A percentile compares a stretch with the other conserved stretches of the same genome.
These are phyloP conservation scores for Postia placenta DNA, from an alignment of 768 basidiomycete genomes.

Conservation along the genomic window DNA sequence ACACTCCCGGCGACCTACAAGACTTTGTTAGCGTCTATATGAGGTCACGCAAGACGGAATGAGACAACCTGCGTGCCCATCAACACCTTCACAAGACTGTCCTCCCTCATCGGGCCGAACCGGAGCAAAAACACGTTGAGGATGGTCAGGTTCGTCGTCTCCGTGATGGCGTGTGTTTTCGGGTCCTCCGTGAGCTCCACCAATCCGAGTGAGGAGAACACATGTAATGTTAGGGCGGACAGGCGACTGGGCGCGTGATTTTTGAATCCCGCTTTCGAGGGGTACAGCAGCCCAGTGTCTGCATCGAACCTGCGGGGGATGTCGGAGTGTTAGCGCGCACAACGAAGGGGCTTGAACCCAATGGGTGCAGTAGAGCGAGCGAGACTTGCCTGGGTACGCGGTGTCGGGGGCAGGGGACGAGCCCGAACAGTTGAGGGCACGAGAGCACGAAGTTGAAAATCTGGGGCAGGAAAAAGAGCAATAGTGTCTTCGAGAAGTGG, in stretches of 20 bases:
- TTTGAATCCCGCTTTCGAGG: slow-evolving; percentile 62
- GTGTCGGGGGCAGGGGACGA: slow-evolving; percentile 93
- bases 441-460: slow-evolving; percentile 96
- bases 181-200: slow-evolving; percentile 56
- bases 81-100: slow-evolving; percentile 63
- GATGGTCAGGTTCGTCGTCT: slow-evolving; percentile 87
- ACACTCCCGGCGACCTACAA: slow-evolving; percentile 65
- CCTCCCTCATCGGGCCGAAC: slow-evolving; percentile 83
- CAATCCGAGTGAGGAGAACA: slow-evolving; percentile 58
- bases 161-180: slow-evolving; percentile 50
- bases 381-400: slow-evolving; percentile 74
- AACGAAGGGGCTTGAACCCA: neutral
- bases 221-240: slow-evolving; percentile 47
- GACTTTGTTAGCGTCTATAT: neutral
- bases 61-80: slow-evolving; percentile 63
- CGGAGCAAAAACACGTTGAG: slow-evolving; percentile 79
- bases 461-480: slow-evolving; percentile 96
- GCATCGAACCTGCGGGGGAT: slow-evolving; percentile 55
- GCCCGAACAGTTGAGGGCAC: slow-evolving; percentile 88
- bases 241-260: slow-evolving; percentile 48
- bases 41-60: neutral
- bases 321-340: neutral
- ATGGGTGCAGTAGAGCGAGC: neutral
- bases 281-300: slow-evolving; percentile 69
- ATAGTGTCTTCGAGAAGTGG: slow-evolving; percentile 94